Base-by-base conservation (phyloP, 176 grass and related monocot species). In the Eragrostis curvula region DNA sequence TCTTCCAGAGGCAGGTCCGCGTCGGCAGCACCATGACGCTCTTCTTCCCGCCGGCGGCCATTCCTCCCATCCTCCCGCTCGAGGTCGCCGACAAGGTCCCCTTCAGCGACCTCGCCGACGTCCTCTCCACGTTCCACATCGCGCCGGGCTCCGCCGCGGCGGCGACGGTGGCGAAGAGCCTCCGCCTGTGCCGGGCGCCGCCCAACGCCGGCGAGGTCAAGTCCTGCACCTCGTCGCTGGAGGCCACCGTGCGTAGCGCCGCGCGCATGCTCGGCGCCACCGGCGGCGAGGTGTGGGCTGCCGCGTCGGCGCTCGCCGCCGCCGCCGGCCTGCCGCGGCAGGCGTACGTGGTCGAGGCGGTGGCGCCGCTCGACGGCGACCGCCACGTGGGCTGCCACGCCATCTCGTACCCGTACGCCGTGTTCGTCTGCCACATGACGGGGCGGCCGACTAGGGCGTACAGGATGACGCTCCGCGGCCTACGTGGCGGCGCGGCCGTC, bases 211-310 rank as follows among this genome's bases (percentile, higher is more conserved):
- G 79, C 27, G 79, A 82, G 68, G 1, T 0, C 7, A 82, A 48
- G 79, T 3, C 55, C 11, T 72, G 79, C 79, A 1, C 79, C 42
- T 61, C 79, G 2, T 82, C 68, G 0, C 43, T 82, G 3, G 42
- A 82, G 55, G 21, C 8, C 68, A 12, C 39, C 55, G 27, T 72
- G 42, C 42, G 3, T 11, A 18, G 5, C 27, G 53, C 55, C 53
- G 9, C 12, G 53, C 18, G 17, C 5, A 71, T 71, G 67, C 67
- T 71, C 1, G 24, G 24, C 15, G 2, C 23, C 36, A 2, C 9
- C 1, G 8, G 25, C 13, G 32, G 32, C 32, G 32, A 36, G 4
- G 3, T 50, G 23, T 50, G 23, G 39, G 66, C 7, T 23, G 79
- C 51, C 6, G 25, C 24, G 16, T 81, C 79, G 9, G 23, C 6